Base-by-base conservation (phyloP, 108 stramenopile genomes). In the Ochromonas danica region DNA sequence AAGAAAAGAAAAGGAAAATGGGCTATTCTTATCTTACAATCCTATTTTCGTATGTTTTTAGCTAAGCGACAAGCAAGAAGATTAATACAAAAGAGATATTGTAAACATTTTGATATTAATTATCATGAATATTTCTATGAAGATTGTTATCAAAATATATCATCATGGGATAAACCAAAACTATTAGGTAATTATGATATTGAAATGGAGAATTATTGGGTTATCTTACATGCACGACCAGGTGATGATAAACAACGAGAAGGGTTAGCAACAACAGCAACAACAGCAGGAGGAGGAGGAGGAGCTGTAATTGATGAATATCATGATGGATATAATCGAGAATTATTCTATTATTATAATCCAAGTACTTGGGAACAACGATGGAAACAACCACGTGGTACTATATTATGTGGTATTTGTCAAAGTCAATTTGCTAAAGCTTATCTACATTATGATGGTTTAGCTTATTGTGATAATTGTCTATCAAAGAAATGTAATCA, bases 151-250 rank as follows among this genome's bases (percentile, higher is more conserved):
- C 22, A 6, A 70, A 70, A 70, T 70, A 70, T 14, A 38, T 14
- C 14, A 6, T 70, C 6, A 6, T 75, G 72, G 72, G 25, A 27
- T 6, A 75, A 75, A 33, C 72, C 72, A 22, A 45, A 75, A 41
- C 6, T 6, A 6, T 36, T 75, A 14, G 72, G 72, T 57, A 41
- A 38, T 41, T 75, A 75, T 36, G 72, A 75, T 25, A 75, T 75
- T 42, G 72, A 33, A 10, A 60, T 60, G 51, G 51, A 75, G 6
- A 25, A 75, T 33, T 60, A 39, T 6, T 75, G 72, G 72, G 25
- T 75, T 38, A 22, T 57, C 22, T 22, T 57, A 10, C 51, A 10
- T 22, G 17, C 22, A 22, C 51, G 51, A 57, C 51, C n/a, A n/a
- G n/a, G n/a, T n/a, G n/a, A n/a, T n/a, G n/a, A n/a, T n/a, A n/a